Evolutionary conservation across 129 eudicot genomes (phyloP), one percentile per base, ranked within the genome.

Genomic region (Arctium minus): DNA sequence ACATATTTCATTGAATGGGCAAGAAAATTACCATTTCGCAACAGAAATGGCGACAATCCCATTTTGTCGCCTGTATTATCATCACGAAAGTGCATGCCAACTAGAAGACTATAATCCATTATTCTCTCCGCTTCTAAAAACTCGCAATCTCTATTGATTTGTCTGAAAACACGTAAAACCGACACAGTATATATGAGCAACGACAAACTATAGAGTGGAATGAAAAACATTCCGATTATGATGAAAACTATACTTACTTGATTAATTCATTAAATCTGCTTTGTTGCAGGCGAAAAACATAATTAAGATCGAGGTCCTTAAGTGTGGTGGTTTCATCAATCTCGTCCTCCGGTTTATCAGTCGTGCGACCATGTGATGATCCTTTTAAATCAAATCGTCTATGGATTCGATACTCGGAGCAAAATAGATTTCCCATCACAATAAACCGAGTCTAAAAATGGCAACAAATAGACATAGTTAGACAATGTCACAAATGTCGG

Each of bases 61-160:
- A 96, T 96, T 74, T 92, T 93, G 73, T 93, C 98, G n/a, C 96
- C 92, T 0, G 97, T 89, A 38, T 91, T 92, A 67, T 89, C 91
- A 81, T 96, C 92, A 65, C 99, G 98, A 75, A 96, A 96, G 79
- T 96, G 99, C 84, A 96, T 86, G 75, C 99, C 99, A 70, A 96
- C 98, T 77, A 96, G 82, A 82, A 96, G 99, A 87, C 99, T 96
- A 73, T 96, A 96, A 89, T 96, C 99, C 99, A 96, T 96, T 73
- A 96, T 96, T 77, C 85, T 90, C 79, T 92, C 99, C 2, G 94
- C 97, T 86, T 96, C 99, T 80, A 96, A 83, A 80, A 96, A 96
- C 78, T 92, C 97, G 31, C 99, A 96, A 78, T 96, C 99, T 76
- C 94, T 88, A 40, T 92, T 91, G 53, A 96, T 90, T 93, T 96